Evolutionary conservation across 2,329 filamentous ascomycete genomes (phyloP).

Genomic region (Aureobasidium mangrovei): DNA sequence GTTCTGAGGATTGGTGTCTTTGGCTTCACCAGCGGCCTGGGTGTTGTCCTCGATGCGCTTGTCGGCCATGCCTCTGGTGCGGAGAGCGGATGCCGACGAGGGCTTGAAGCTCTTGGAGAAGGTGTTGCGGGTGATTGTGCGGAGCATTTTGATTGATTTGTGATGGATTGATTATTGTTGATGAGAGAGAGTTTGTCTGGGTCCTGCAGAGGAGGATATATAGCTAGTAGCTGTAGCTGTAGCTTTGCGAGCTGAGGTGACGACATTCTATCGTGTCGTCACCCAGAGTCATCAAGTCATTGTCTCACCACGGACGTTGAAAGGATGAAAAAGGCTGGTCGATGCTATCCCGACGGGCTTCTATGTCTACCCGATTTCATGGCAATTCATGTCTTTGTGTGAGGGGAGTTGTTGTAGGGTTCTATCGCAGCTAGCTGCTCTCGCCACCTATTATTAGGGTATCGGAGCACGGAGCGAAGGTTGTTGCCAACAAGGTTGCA

Average conservation of each 20-base stretch:
- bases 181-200: neutral
- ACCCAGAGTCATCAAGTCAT: no score
- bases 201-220: conserved; percentile 1
- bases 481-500: no score
- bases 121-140: conserved; percentile 15
- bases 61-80: conserved; percentile 11
- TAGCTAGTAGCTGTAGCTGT: no score
- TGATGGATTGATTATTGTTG: neutral
- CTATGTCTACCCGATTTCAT: neutral
- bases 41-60: conserved; percentile 13
- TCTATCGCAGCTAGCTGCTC: no score
- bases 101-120: conserved; percentile 13
- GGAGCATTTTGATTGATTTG: conserved; percentile 13
- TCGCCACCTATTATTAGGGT: no score
- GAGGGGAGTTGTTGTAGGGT: no score
- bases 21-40: conserved; percentile 13
- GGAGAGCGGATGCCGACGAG: conserved; percentile 1
- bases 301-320: neutral
- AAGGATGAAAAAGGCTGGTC: neutral
- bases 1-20: conserved; percentile 19
- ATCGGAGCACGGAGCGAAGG: no score
- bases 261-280: neutral
- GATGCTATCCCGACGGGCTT: neutral
- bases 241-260: neutral
- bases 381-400: neutral